These are phyloP conservation scores for Stagonosporopsis rhizophila DNA, from an alignment of 2,329 filamentous ascomycete genomes.

Conservation along the genomic window DNA sequence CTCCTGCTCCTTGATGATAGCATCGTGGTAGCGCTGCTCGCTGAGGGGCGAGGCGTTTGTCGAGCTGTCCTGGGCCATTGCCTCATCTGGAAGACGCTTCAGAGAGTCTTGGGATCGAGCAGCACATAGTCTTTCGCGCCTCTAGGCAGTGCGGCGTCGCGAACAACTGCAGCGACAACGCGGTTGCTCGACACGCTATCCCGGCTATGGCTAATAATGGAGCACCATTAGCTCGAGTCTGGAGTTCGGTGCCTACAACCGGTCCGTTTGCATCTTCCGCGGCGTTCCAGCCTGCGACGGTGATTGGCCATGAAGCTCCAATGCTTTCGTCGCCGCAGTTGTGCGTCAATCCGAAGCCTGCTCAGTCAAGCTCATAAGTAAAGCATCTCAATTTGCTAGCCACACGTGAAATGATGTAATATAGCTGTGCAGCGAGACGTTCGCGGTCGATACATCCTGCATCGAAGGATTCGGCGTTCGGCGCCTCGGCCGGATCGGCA, in stretches of 20 bases:
- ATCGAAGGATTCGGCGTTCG: background rate
- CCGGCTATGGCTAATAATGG: conserved; percentile 1
- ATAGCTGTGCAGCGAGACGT: background rate
- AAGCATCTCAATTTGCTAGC: background rate
- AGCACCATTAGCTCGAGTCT: conserved; percentile 3
- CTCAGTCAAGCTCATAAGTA: background rate
- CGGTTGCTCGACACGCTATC: background rate
- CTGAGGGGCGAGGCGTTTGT: background rate
- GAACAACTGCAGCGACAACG: background rate
- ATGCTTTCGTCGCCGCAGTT: background rate
- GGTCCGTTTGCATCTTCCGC: conserved; percentile 8
- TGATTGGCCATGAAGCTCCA: background rate
- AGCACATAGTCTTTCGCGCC: conserved; percentile 1
- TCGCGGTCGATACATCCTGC: background rate
- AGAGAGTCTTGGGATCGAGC: background rate
- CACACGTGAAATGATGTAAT: background rate
- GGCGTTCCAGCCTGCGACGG: background rate
- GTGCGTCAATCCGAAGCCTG: no score
- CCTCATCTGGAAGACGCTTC: conserved; percentile 1
- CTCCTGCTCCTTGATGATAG: conserved; percentile 13
- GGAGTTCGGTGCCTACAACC: conserved; percentile 7
- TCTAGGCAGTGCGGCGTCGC: background rate
- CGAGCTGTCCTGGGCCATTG: conserved; percentile 6
- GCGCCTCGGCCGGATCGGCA: background rate
- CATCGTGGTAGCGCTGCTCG: conserved; percentile 17